phyloP scores from a whole-genome alignment of 176 grass and related monocot species.

The Carex cristatella region DNA sequence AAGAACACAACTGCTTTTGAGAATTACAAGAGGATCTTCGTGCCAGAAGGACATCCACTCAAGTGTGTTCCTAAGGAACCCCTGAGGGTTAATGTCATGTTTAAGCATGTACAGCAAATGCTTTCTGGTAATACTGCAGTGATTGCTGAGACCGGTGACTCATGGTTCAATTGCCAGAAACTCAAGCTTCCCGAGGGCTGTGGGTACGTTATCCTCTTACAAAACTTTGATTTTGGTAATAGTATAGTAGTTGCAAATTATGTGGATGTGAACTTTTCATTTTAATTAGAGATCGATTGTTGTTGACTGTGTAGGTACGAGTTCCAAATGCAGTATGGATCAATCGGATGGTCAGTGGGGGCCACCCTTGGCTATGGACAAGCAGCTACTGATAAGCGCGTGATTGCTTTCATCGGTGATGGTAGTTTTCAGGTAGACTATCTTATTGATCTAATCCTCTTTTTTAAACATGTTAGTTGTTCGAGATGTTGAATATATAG shows the following conservation, averaged over 20 bases:
- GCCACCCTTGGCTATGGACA: slow-evolving; percentile 68
- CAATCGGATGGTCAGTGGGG: slow-evolving; percentile 67
- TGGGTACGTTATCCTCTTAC: slow-evolving; percentile 19
- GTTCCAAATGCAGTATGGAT: slow-evolving; percentile 93
- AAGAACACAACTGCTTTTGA: slow-evolving; percentile 55
- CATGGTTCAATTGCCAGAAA: slow-evolving; percentile 96
- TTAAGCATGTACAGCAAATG: slow-evolving; percentile 80
- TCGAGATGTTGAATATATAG: not conserved
- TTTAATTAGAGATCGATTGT: not conserved
- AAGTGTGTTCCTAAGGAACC: slow-evolving; percentile 34
- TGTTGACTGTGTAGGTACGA: slow-evolving; percentile 37
- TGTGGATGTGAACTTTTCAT: not conserved
- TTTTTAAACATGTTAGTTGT: slow-evolving; percentile 4
- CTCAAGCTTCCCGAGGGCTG: slow-evolving; percentile 56
- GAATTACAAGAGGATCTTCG: slow-evolving; percentile 64
- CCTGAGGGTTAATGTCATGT: slow-evolving; percentile 60
- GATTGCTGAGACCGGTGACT: slow-evolving; percentile 65
- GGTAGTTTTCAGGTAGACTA: slow-evolving; percentile 65
- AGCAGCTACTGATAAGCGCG: slow-evolving; percentile 37
- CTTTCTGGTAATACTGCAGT: slow-evolving; percentile 36
- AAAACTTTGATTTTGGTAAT: not conserved
- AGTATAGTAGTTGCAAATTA: not conserved
- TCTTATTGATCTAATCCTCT: not conserved
- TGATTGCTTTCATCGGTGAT: slow-evolving; percentile 67
- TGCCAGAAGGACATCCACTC: slow-evolving; percentile 37